A percentile compares a stretch with the other conserved stretches of the same genome.
These are phyloP conservation scores for Rutstroemia sp. DNA, from an alignment of 2,329 filamentous ascomycete genomes.

Conservation along the genomic window DNA sequence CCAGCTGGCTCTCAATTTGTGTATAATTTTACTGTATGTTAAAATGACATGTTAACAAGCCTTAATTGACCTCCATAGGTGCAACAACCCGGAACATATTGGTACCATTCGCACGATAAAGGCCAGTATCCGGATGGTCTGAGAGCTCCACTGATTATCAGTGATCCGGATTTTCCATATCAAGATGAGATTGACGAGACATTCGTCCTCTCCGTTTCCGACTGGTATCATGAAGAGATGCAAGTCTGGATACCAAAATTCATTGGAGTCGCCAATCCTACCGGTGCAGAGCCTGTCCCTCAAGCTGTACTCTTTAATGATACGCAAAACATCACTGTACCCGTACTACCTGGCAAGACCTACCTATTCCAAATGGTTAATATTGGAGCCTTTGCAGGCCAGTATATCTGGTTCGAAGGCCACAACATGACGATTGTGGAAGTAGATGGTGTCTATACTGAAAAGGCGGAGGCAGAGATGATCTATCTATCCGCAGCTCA, in stretches of 20 bases:
- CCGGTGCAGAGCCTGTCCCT: conserved; percentile 54
- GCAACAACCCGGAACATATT: conserved; percentile 66
- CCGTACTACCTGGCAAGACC: conserved; percentile 58
- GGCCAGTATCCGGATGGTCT: conserved; percentile 53
- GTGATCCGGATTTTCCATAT: conserved; percentile 44
- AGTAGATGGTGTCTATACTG: conserved; percentile 63
- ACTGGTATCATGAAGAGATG: conserved; percentile 55
- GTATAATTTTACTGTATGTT: conserved; percentile 57
- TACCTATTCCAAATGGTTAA: conserved; percentile 69
- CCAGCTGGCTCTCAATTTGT: conserved; percentile 56
- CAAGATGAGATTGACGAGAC: conserved; percentile 44
- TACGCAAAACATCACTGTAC: conserved; percentile 49
- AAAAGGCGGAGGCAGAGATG: conserved; percentile 49
- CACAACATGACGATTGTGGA: conserved; percentile 64
- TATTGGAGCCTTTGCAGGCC: conserved; percentile 62
- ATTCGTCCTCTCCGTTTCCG: conserved; percentile 47
- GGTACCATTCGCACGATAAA: conserved; percentile 58
- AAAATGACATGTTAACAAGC: conserved; percentile 25
- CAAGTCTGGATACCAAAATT: conserved; percentile 36
- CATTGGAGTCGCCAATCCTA: conserved; percentile 38
- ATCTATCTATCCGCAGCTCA: conserved; percentile 64
- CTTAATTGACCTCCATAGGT: conserved; percentile 29
- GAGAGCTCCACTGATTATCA: conserved; percentile 47
- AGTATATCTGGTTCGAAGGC: conserved; percentile 60
- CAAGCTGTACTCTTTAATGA: conserved; percentile 66